Conservation (phyloP, 148 eudicot species). For the Amaranthus hypochondriacus region DNA sequence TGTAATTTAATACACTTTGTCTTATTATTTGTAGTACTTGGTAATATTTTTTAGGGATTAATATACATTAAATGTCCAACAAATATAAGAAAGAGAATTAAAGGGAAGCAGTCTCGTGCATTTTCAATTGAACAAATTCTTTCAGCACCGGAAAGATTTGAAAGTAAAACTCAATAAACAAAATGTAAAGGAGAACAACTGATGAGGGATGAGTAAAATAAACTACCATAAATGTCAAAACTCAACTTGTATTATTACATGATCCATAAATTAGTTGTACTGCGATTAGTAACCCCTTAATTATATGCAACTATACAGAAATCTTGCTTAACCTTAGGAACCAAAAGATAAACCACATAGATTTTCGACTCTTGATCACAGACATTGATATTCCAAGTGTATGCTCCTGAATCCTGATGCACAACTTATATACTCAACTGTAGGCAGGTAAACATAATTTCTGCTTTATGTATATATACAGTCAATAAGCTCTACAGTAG, state of each 20-base stretch:
- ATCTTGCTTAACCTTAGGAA: slow-evolving; percentile 4
- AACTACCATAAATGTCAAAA: background rate
- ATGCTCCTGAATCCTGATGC: background rate
- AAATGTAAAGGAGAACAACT: too few species aligned
- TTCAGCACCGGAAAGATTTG: too few species aligned
- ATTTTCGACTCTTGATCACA: background rate
- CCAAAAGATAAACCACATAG: background rate
- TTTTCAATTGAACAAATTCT: too few species aligned
- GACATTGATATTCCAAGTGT: background rate
- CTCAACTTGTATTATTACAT: slow-evolving; percentile 2
- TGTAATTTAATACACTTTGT: too few species aligned
- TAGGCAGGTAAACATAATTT: background rate
- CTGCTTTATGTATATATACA: slow-evolving; percentile 25
- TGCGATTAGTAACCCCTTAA: background rate
- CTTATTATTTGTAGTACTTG: too few species aligned
- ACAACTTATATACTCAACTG: background rate
- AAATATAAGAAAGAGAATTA: too few species aligned
- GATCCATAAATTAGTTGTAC: background rate
- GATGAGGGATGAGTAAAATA: too few species aligned
- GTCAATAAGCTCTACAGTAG: slow-evolving; percentile 24
- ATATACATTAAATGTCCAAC: too few species aligned
- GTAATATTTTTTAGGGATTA: too few species aligned
- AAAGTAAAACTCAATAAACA: too few species aligned
- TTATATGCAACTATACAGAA: slow-evolving; percentile 19
- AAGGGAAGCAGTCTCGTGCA: too few species aligned